Evolutionary conservation across 148 eudicot species (phyloP).

Genomic region (Vaccinium macrocarpon): DNA sequence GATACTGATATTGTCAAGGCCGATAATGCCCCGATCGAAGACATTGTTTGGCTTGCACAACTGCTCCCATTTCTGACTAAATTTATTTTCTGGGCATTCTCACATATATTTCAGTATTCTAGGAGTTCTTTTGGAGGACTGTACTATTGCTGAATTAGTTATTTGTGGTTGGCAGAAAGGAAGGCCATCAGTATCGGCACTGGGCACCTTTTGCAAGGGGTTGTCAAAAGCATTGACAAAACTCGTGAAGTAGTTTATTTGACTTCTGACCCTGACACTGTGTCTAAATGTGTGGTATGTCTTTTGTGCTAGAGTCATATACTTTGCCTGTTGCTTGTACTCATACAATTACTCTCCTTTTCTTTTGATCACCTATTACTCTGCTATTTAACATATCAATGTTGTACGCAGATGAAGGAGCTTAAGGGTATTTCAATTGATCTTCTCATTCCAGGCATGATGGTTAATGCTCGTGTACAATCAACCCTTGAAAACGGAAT

Average conservation of each 20-base stretch:
- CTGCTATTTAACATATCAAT: constrained; percentile 17
- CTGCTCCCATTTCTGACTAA: not conserved
- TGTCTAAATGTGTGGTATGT: constrained; percentile 83
- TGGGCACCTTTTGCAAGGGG: constrained; percentile 82
- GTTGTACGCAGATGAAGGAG: constrained; percentile 62
- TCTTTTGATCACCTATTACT: not conserved
- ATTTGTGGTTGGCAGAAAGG: constrained; percentile 35
- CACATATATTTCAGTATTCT: not conserved
- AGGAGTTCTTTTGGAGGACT: not conserved
- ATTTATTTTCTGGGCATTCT: constrained; percentile 5
- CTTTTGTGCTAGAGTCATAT: not conserved
- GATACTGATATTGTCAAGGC: not conserved
- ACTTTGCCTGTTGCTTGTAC: not conserved
- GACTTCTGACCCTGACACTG: constrained; percentile 57
- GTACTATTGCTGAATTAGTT: not conserved
- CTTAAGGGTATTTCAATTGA: constrained; percentile 92
- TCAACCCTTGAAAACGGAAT: constrained; percentile 86
- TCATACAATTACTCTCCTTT: constrained; percentile 9
- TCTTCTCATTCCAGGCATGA: constrained; percentile 97
- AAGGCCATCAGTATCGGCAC: constrained; percentile 29
- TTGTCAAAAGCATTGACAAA: constrained; percentile 75
- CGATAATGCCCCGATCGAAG: not conserved
- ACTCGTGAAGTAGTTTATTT: constrained; percentile 77
- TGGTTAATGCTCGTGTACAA: constrained; percentile 81
- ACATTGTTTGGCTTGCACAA: not conserved